Evolutionary conservation across 257 asterid species (phyloP).

Genomic region (Solanum sejunctum): DNA sequence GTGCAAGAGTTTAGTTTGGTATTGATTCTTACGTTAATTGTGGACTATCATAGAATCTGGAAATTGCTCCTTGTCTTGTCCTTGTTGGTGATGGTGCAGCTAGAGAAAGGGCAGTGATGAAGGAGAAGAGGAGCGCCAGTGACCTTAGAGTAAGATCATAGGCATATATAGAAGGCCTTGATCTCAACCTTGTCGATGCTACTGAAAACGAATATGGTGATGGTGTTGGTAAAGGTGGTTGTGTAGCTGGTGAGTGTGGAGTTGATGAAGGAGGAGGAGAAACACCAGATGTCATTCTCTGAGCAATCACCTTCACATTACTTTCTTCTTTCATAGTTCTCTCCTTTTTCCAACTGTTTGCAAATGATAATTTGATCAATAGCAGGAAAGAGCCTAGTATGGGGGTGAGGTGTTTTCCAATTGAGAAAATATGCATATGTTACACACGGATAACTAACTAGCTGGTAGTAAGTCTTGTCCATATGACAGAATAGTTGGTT

Average conservation of each 20-base stretch:
- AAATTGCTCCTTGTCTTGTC: background rate
- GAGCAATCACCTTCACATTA: background rate
- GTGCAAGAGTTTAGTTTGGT: background rate
- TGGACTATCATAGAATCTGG: slow-evolving; percentile 16
- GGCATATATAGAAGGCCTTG: slow-evolving; percentile 20
- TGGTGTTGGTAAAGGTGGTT: slow-evolving; percentile 35
- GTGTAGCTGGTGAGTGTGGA: slow-evolving; percentile 9
- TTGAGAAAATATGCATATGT: background rate
- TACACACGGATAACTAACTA: background rate
- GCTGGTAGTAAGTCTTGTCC: background rate
- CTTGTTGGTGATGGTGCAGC: slow-evolving; percentile 19
- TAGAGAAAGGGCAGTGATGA: slow-evolving; percentile 33
- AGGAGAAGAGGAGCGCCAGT: slow-evolving; percentile 22
- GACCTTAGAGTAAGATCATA: slow-evolving; percentile 26
- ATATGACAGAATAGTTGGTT: background rate
- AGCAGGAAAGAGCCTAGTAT: background rate
- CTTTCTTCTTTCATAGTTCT: slow-evolving; percentile 4
- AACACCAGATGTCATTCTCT: slow-evolving; percentile 12
- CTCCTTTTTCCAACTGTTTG: background rate
- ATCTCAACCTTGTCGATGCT: slow-evolving; percentile 34
- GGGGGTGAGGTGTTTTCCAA: background rate
- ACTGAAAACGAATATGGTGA: slow-evolving; percentile 37
- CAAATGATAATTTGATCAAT: background rate
- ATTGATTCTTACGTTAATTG: slow-evolving; percentile 24
- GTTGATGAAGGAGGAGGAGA: slow-evolving; percentile 22